These are phyloP conservation scores for Fagopyrum homotropicum DNA, from an alignment of 148 eudicot species.

Conservation along the genomic window DNA sequence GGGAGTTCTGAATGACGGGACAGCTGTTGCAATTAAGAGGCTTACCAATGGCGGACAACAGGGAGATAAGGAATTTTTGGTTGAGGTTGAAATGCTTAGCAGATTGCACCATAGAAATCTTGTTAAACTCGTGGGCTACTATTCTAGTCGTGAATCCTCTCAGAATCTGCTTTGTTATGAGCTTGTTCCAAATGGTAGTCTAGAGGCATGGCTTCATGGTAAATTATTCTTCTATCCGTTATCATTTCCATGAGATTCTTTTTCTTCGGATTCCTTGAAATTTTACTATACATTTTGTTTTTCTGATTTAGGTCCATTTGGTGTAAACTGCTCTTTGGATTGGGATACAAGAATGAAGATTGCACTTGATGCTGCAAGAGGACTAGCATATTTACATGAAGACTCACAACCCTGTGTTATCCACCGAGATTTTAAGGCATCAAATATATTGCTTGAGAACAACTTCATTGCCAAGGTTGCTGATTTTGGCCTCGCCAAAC, in stretches of 20 bases:
- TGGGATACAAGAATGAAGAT: slow-evolving; percentile 97
- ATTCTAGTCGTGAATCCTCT: slow-evolving; percentile 71
- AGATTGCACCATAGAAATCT: slow-evolving; percentile 95
- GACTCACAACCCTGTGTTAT: slow-evolving; percentile 96
- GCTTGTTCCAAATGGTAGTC: slow-evolving; percentile 93
- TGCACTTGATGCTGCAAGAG: slow-evolving; percentile 98
- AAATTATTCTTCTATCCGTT: slow-evolving; percentile 17
- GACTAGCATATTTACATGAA: slow-evolving; percentile 94
- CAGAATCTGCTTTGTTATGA: slow-evolving; percentile 91
- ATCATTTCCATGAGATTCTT: background rate
- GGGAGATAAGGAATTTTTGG: slow-evolving; percentile 86
- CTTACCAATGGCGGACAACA: slow-evolving; percentile 88
- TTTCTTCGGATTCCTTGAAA: background rate
- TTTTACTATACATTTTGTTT: background rate
- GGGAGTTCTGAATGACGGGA: slow-evolving; percentile 85
- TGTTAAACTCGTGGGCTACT: slow-evolving; percentile 92
- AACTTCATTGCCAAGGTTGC: slow-evolving; percentile 90
- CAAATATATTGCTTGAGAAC: slow-evolving; percentile 87
- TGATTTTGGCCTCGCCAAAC: slow-evolving; percentile 96
- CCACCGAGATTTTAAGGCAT: slow-evolving; percentile 94
- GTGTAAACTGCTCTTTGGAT: slow-evolving; percentile 82
- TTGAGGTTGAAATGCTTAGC: slow-evolving; percentile 97
- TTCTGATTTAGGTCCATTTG: slow-evolving; percentile 61
- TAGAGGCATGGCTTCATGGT: slow-evolving; percentile 98
- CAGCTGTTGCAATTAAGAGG: slow-evolving; percentile 89